Evolutionary conservation across 1,139 yeast genomes (phyloP), one percentile per base, ranked within the genome.

Genomic region (Candida tropicalis): DNA sequence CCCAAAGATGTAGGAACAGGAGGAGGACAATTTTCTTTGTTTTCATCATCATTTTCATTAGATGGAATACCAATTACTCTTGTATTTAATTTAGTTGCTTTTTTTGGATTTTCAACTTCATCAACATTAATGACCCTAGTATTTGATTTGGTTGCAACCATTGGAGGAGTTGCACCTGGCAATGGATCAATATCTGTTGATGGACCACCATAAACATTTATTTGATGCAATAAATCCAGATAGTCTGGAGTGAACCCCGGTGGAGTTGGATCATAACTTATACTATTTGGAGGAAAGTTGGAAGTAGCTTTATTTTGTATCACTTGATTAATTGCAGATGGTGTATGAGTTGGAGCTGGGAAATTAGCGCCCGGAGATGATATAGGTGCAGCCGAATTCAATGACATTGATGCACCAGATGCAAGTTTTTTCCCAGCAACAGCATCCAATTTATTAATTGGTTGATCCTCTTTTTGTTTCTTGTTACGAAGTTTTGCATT

Each of bases 181-280:
- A 73, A 58, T 3, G 77, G 77, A 56, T 77, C 82, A 28, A 77
- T 75, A 51, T 77, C 82, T 3, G 82, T 77, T 48, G 77, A 61
- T 7, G 82, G 82, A 0, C 80, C 81, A 18, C 79, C 79, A 46
- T 68, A 73, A 32, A 66, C 62, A 46, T 75, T 76, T 42, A 76
- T 55, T 53, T 76, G 81, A 49, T 70, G 70, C 58, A 75, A 66
- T 55, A 77, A 68, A 36, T 75, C 81, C 48, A 71, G 69, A 48
- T 66, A 66, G 37, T 70, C 74, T 1, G 73, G 68, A 3, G 67
- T 58, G 22, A 51, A 51, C 18, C 46, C 50, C 8, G 50, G 45
- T 29, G 49, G 46, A 10, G 49, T 40, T 33, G 39, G 35, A 27
- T 33, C 33, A 11, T 36, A 15, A 16, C 29, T 43, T 6, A 16